These are phyloP conservation scores for Salvia rosmarinus DNA, from an alignment of 257 asterid species.

Conservation along the genomic window DNA sequence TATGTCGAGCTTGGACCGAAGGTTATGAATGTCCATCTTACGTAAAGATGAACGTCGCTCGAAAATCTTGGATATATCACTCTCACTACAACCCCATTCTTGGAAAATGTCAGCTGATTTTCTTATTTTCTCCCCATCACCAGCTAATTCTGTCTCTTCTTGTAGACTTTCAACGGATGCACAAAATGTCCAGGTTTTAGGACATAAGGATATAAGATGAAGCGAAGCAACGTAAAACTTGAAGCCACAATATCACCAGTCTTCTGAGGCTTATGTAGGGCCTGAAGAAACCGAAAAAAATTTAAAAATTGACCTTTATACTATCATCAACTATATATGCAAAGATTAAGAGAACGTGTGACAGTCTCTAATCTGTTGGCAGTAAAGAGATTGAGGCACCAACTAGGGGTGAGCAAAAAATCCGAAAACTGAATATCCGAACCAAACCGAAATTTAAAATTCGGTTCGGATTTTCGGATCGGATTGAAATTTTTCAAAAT, in stretches of 20 bases:
- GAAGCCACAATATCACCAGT: constrained; percentile 29
- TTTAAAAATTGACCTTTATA: background rate
- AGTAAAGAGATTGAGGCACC: too few species aligned
- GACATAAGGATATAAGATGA: constrained; percentile 29
- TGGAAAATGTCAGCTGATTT: constrained; percentile 52
- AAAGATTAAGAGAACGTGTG: too few species aligned
- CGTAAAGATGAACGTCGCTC: constrained; percentile 60
- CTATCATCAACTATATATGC: background rate
- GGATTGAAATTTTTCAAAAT: too few species aligned
- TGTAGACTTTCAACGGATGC: constrained; percentile 34
- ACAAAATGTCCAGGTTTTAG: constrained; percentile 34
- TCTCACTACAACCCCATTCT: constrained; percentile 70
- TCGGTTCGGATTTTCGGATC: too few species aligned
- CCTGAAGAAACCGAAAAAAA: constrained; percentile 35
- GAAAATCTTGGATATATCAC: constrained; percentile 62
- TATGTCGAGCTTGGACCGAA: constrained; percentile 59
- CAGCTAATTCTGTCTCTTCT: constrained; percentile 32
- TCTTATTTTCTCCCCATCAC: constrained; percentile 23
- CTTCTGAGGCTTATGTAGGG: constrained; percentile 34
- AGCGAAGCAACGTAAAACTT: constrained; percentile 25
- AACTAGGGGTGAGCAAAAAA: too few species aligned
- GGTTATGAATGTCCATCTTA: constrained; percentile 42
- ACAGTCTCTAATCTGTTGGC: too few species aligned
- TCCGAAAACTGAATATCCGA: too few species aligned
- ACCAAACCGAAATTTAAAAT: too few species aligned